These are phyloP conservation scores for Metarhizium humberi DNA, from an alignment of 2,329 filamentous ascomycete species.

Conservation along the genomic window DNA sequence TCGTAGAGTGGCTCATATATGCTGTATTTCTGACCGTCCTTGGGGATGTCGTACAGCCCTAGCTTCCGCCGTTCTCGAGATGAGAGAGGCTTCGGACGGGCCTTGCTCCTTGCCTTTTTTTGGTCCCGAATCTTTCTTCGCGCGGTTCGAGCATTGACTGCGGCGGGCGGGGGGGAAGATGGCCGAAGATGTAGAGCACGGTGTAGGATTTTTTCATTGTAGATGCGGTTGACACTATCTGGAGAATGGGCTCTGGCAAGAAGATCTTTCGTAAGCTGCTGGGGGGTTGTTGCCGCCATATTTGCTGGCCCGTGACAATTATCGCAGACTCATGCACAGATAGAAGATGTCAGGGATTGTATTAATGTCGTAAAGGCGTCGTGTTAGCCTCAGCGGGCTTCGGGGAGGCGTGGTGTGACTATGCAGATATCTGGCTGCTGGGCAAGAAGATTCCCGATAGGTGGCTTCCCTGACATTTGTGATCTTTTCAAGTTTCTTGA, in stretches of 20 bases:
- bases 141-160: constrained; percentile 45
- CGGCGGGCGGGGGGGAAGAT: constrained; percentile 54
- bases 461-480: too few relatives aligned
- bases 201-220: constrained; percentile 72
- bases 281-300: constrained; percentile 26
- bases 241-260: constrained; percentile 73
- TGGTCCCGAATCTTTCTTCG: constrained; percentile 39
- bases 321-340: background rate
- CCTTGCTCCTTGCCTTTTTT: constrained; percentile 36
- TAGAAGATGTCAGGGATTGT: background rate
- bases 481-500: too few relatives aligned
- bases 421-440: background rate
- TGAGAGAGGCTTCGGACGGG: constrained; percentile 61
- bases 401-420: background rate
- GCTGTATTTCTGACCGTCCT: constrained; percentile 51
- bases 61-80: constrained; percentile 67
- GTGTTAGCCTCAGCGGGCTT: too few relatives aligned
- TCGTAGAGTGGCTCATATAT: constrained; percentile 69
- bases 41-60: constrained; percentile 66
- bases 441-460: too few relatives aligned
- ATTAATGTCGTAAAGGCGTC: too few relatives aligned
- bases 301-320: background rate
- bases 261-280: constrained; percentile 48
- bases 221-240: constrained; percentile 60
- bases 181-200: constrained; percentile 73